Evolutionary conservation across 257 asterid genomes (phyloP), one percentile per base, ranked within the genome.

Genomic region (Paraleonurus japonicus): DNA sequence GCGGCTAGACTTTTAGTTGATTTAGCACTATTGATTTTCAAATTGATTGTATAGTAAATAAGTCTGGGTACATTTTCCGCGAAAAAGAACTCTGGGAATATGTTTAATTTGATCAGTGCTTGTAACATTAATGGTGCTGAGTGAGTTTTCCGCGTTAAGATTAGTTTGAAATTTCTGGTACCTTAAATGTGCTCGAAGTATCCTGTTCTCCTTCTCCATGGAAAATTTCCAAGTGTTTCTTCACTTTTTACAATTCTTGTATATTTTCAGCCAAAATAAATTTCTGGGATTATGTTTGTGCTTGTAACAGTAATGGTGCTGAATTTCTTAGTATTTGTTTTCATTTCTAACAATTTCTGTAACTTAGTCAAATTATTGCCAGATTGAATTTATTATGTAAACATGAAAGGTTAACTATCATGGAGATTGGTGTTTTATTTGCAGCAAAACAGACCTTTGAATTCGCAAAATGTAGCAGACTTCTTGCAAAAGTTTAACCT

Each of bases 391-490:
- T 3, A 8, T 23, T 28, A 24, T 27, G 24, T 16, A 12, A 32
- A 11, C 37, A 32, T 71, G 68, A 23, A 63, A 26, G 39, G 66
- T 65, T 59, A 59, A 51, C 27, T 2, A 50, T 59, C n/a, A 73
- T 45, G 20, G 57, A 20, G 50, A 65, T 57, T 75, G 67, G 9
- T 63, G 23, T 37, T 22, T 12, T 43, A 17, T 67, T 2, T 75
- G 81, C 79, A 81, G 86, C 83, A 81, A 78, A 78, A 81, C 26
- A 81, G 61, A 76, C 86, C 86, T 23, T 23, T 78, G 82, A 78
- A 81, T 72, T 78, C 85, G 7, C 85, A 81, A 63, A 70, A 65
- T 67, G 85, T 54, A 63, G 85, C 83, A 5, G 85, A 81, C 69
- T 81, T 80, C 0, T 62, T 81, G 76, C 85, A 81, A 76, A 81